These are phyloP conservation scores for Pythium phragmiticola DNA, from an alignment of 352 stramenopile species.

Conservation along the genomic window DNA sequence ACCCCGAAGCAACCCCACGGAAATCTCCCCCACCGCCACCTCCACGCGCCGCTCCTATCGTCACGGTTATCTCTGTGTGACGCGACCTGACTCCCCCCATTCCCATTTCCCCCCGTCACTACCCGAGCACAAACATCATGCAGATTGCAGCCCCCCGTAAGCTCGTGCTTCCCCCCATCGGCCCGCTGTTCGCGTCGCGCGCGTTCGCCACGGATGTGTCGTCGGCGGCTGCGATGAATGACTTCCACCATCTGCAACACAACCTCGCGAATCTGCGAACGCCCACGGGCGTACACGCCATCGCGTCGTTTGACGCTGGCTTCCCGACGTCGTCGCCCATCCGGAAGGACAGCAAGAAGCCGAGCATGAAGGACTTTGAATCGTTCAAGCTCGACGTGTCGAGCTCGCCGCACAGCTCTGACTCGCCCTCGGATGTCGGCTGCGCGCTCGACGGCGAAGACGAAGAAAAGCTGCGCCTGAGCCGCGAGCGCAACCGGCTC, in stretches of 20 bases:
- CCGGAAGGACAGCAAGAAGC: constrained; percentile 44
- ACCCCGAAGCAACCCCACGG: constrained; percentile 14
- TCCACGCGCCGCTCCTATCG: background rate
- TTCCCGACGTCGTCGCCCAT: constrained; percentile 65
- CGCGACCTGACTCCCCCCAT: too few species aligned
- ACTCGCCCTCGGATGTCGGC: constrained; percentile 26
- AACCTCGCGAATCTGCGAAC: constrained; percentile 41
- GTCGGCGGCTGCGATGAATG: background rate
- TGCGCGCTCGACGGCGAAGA: constrained; percentile 25
- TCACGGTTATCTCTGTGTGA: constrained; percentile 7
- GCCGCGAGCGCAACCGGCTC: constrained; percentile 71
- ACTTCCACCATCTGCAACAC: constrained; percentile 9
- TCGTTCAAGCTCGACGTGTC: constrained; percentile 39
- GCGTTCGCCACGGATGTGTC: constrained; percentile 30
- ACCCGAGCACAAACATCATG: constrained; percentile 25
- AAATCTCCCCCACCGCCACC: background rate
- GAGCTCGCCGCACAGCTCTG: constrained; percentile 36
- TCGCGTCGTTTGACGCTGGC: constrained; percentile 26
- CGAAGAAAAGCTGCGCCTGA: constrained; percentile 71
- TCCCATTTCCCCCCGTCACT: background rate
- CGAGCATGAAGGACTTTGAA: constrained; percentile 25
- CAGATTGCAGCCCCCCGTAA: constrained; percentile 33
- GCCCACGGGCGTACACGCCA: constrained; percentile 49
- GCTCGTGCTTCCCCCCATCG: constrained; percentile 58
- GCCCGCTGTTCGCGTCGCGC: constrained; percentile 42